A percentile compares a stretch with the other conserved stretches of the same genome.
Evolutionary conservation across 305 asterid species (phyloP).

Genomic region (Solanum hybrid): DNA sequence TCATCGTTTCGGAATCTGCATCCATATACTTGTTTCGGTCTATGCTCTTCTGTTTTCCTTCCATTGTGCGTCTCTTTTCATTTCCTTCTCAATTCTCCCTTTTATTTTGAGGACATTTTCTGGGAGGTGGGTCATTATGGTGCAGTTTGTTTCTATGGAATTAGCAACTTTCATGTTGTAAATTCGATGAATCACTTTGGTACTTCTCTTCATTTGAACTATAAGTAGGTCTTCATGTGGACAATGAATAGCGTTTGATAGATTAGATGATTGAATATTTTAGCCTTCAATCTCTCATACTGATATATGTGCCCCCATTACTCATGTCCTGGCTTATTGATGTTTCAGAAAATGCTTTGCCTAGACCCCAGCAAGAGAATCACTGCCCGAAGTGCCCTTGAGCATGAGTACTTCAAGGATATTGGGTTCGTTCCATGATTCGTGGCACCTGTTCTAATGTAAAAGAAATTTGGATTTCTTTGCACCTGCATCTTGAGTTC

Average conservation of each 20-base stretch:
- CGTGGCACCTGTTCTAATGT: neutral
- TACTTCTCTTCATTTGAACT: neutral
- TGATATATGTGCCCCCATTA: neutral
- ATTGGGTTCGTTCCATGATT: conserved; percentile 56
- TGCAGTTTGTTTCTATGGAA: neutral
- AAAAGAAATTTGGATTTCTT: conserved; percentile 49
- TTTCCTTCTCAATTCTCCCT: neutral
- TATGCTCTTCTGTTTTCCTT: neutral
- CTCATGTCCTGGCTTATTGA: neutral
- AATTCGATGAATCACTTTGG: neutral
- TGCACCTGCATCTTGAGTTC: neutral
- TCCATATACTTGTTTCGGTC: neutral
- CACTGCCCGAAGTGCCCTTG: conserved; percentile 81
- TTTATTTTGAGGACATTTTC: neutral
- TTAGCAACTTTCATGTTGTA: neutral
- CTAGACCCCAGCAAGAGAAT: conserved; percentile 90
- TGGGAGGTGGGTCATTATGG: neutral
- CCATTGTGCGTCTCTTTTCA: neutral
- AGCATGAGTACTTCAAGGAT: conserved; percentile 91
- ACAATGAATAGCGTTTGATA: neutral
- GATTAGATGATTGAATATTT: neutral
- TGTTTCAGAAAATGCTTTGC: conserved; percentile 72
- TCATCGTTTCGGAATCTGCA: neutral
- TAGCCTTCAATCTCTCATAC: neutral
- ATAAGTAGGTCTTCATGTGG: neutral